phyloP scores from a whole-genome alignment of 306 rosid species.

The Cyclanthera cordifolia region DNA sequence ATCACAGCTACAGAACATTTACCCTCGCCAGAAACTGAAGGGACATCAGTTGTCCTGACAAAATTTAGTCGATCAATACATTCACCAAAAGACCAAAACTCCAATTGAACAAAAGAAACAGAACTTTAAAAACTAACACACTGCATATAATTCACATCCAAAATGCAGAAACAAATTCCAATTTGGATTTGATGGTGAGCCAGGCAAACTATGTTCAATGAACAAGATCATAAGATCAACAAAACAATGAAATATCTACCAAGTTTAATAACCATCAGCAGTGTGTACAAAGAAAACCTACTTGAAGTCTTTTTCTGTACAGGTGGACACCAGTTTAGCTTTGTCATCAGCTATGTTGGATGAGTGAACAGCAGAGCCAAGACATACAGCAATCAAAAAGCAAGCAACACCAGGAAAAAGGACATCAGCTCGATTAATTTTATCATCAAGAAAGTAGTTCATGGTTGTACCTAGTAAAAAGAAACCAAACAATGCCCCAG shows the following conservation, averaged over 20 bases:
- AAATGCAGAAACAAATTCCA: not conserved
- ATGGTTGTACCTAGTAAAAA: conserved; percentile 55
- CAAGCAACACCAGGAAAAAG: conserved; percentile 89
- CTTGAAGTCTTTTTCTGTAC: conserved; percentile 26
- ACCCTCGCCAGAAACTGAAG: not conserved
- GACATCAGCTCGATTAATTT: conserved; percentile 39
- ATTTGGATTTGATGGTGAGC: not conserved
- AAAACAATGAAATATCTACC: not conserved
- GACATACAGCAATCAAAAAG: conserved; percentile 77
- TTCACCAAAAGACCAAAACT: not conserved
- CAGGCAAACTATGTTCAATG: not conserved
- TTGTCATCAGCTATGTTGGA: conserved; percentile 40
- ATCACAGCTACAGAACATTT: not conserved
- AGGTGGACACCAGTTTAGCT: conserved; percentile 43
- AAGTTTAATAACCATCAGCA: not conserved
- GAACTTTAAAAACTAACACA: not conserved
- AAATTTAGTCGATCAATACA: conserved; percentile 2
- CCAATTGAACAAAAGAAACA: not conserved
- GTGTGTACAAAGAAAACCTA: conserved; percentile 20
- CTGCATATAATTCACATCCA: not conserved
- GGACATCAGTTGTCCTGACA: not conserved
- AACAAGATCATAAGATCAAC: not conserved
- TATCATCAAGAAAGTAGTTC: conserved; percentile 27
- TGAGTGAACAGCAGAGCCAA: conserved; percentile 74
- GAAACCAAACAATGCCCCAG: not conserved